Conservation (phyloP, 108 stramenopile species). For the Cyclotella cryptica region DNA sequence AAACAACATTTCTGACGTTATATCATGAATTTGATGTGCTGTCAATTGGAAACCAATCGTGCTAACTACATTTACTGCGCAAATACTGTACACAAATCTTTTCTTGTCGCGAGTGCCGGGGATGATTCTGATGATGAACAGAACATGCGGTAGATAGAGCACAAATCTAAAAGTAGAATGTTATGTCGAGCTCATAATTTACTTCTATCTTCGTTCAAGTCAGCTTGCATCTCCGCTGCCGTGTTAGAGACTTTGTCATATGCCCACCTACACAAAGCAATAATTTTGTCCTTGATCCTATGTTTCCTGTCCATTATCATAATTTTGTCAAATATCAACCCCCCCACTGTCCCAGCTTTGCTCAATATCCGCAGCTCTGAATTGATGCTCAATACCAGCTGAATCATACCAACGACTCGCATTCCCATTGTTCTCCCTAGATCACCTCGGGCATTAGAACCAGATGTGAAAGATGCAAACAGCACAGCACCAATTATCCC, state of each 20-base stretch:
- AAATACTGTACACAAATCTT: background rate
- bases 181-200: background rate
- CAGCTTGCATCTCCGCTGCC: conserved; percentile 44
- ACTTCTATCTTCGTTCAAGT: conserved; percentile 37
- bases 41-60: background rate
- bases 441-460: conserved; percentile 70
- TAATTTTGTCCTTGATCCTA: conserved; percentile 73
- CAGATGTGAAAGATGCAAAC: conserved; percentile 68
- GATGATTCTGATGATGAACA: no score
- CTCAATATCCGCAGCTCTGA: conserved; percentile 66
- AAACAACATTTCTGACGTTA: background rate
- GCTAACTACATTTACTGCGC: background rate
- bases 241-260: conserved; percentile 62
- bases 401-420: conserved; percentile 70
- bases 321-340: conserved; percentile 76
- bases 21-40: background rate
- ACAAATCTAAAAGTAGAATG: no score
- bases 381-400: conserved; percentile 69
- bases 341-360: conserved; percentile 66
- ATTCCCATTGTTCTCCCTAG: conserved; percentile 81
- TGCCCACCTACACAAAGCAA: conserved; percentile 50
- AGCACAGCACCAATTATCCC: conserved; percentile 67
- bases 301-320: conserved; percentile 91
- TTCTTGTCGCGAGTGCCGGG: no score
- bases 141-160: no score